Evolutionary conservation across 2,329 filamentous ascomycete genomes (phyloP).

Genomic region (Diaporthe vaccinii): DNA sequence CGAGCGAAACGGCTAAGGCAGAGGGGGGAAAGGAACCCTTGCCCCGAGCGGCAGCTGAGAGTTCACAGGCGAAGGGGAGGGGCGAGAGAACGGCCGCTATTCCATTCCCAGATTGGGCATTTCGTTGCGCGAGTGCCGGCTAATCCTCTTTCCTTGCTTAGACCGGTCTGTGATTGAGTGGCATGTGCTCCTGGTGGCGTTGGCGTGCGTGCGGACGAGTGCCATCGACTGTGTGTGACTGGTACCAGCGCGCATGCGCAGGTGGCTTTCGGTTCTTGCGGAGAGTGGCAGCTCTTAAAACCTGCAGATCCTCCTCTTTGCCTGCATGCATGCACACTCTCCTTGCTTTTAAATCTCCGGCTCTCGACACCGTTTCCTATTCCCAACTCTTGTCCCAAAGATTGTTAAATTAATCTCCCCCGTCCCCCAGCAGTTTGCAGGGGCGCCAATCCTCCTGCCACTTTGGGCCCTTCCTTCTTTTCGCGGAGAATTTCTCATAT

Average conservation of each 20-base stretch:
- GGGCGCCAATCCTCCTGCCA: constrained; percentile 8
- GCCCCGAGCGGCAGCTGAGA: constrained; percentile 25
- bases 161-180: constrained; percentile 25
- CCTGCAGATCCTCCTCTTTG: constrained; percentile 19
- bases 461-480: neutral
- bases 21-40: constrained; percentile 17
- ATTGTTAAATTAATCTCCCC: constrained; percentile 22
- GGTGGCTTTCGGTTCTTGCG: neutral
- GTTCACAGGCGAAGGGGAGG: neutral
- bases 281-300: constrained; percentile 27
- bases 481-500: constrained; percentile 20
- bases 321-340: neutral
- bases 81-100: neutral
- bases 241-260: neutral
- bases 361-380: constrained; percentile 1
- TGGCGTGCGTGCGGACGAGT: neutral
- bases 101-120: neutral
- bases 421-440: neutral
- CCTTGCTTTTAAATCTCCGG: constrained; percentile 23
- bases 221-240: neutral
- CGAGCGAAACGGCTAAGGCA: constrained; percentile 29
- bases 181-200: constrained; percentile 14
- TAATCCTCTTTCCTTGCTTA: constrained; percentile 16
- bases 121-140: constrained; percentile 25
- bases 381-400: neutral